Conservation (phyloP, 2,329 filamentous ascomycete species). For the Chalaropsis thielavioides region DNA sequence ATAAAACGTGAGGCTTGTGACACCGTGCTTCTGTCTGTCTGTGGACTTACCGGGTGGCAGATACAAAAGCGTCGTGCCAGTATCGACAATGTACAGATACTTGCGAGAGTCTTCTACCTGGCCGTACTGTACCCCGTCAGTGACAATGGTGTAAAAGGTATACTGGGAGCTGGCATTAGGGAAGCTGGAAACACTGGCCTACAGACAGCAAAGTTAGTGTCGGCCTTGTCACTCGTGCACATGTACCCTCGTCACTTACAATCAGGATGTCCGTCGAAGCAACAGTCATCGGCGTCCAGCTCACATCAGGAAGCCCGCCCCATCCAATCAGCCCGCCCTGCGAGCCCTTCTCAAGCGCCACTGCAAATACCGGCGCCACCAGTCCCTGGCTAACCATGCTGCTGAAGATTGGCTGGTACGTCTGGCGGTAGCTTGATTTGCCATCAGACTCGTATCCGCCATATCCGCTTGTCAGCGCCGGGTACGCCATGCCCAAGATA, state of each 20-base stretch:
- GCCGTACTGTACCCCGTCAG: constrained; percentile 34
- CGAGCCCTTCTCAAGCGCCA: constrained; percentile 34
- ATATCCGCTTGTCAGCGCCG: constrained; percentile 36
- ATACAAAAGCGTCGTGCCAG: constrained; percentile 37
- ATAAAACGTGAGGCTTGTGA: too few relatives aligned
- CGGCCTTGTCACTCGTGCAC: background rate
- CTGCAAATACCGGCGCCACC: constrained; percentile 33
- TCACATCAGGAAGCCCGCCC: constrained; percentile 32
- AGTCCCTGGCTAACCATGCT: constrained; percentile 33
- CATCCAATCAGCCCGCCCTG: constrained; percentile 33
- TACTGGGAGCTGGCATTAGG: constrained; percentile 24
- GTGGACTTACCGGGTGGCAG: constrained; percentile 32
- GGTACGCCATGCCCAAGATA: constrained; percentile 37
- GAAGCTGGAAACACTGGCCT: constrained; percentile 32
- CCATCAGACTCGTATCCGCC: constrained; percentile 9
- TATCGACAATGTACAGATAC: constrained; percentile 38
- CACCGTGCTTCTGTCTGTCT: background rate
- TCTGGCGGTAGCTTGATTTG: constrained; percentile 21
- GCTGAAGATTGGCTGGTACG: constrained; percentile 37
- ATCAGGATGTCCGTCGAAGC: constrained; percentile 32
- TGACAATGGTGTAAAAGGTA: constrained; percentile 40
- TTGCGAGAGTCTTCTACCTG: constrained; percentile 29
- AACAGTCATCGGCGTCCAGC: constrained; percentile 22
- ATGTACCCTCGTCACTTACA: constrained; percentile 24
- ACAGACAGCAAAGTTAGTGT: constrained; percentile 9